These are phyloP conservation scores for Wallacemonas sp. DNA, from an alignment of 208 protist species.

Conservation along the genomic window DNA sequence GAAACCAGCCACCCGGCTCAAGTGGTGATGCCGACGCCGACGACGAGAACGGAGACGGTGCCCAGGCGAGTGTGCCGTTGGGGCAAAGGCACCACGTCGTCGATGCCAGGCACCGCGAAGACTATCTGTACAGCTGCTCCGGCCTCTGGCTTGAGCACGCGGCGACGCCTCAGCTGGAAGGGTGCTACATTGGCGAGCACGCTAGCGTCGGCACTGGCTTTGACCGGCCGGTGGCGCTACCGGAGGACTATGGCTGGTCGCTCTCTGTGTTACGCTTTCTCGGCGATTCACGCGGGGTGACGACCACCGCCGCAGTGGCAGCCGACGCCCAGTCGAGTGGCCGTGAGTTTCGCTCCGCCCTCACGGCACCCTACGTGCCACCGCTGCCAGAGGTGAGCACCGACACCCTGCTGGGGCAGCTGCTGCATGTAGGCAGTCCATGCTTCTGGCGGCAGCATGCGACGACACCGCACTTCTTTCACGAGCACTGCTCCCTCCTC, in stretches of 20 bases:
- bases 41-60: background rate
- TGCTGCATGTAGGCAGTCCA: conserved; percentile 24
- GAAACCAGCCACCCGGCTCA: too few relatives aligned
- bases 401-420: conserved; percentile 11
- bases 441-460: conserved; percentile 25
- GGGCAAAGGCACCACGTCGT: background rate
- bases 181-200: conserved; percentile 28
- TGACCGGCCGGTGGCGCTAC: conserved; percentile 6
- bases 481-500: conserved; percentile 6
- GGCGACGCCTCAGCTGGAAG: conserved; percentile 11
- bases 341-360: background rate
- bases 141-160: conserved; percentile 29
- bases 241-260: background rate
- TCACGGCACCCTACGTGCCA: background rate
- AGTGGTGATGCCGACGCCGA: background rate
- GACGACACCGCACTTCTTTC: conserved; percentile 10
- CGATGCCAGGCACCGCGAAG: background rate
- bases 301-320: background rate
- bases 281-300: conserved; percentile 3
- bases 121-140: conserved; percentile 21
- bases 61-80: background rate
- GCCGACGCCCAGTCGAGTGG: background rate
- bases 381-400: background rate
- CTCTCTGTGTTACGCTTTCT: background rate
- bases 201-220: conserved; percentile 7